Evolutionary conservation across 257 asterid species (phyloP), one percentile per base, ranked within the genome.

Genomic region (Primulina huaijiensis): DNA sequence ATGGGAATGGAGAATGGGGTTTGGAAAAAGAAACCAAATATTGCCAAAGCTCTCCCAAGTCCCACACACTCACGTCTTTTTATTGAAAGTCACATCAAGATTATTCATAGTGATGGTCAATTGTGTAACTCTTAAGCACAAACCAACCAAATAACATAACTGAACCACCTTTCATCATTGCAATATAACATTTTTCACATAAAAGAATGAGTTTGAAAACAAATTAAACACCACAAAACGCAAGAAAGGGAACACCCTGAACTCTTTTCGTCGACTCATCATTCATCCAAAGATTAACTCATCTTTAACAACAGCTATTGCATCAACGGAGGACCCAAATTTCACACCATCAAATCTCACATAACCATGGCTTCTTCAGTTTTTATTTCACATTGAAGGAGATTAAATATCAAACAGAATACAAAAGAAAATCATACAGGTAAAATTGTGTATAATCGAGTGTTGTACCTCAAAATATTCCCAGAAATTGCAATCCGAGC

Each of bases 381-480:
- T 56, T 6, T 25, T 76, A 29, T 31, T 31, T 37, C n/a, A 62
- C 68, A 35, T 7, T 35, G 11, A 1, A 35, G 40, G 10, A 35
- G 10, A 35, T 6, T 8, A 35, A 35, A 35, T 35, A 1, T 7
- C 40, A 6, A 35, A 35, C 1, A 35, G 40, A 35, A 35, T 0
- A 33, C 20, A 67, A 3, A 23, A 31, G 34, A 31, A 3, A 31
- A 3, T 31, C 14, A 34, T 31, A 62, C 67, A 33, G 50, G 33
- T 16, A 64, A 64, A 29, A 20, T 69, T 52, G 74, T 61, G 35
- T 6, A 62, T 25, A 64, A 61, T 21, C 8, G 72, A 66, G 69
- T 50, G 59, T 56, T 29, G 55, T 75, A 78, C 79, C 82, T 74
- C 72, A 35, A 40, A 57, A 14, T 35, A 40, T 27, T 62, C 35